Evolutionary conservation across 2,329 filamentous ascomycete genomes (phyloP), one percentile per base, ranked within the genome.

Genomic region (Curvularia hawaiiensis): DNA sequence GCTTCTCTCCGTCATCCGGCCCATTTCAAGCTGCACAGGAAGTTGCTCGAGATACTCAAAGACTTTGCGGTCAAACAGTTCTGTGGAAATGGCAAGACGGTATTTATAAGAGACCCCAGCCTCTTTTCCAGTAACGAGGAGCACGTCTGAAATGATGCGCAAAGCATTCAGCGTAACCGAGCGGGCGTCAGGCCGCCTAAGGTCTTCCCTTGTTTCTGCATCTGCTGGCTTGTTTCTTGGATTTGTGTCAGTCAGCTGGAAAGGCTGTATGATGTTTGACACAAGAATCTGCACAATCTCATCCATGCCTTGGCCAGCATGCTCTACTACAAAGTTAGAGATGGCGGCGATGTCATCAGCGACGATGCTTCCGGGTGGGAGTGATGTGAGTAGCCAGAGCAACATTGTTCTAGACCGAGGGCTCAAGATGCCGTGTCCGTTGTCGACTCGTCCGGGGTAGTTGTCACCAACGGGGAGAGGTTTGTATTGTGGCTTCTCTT

Each of bases 211-310:
- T 28, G 54, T 57, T 16, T 69, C 68, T 2, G 50, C 51, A 35
- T 65, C 56, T 6, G 64, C 61, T 26, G 62, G 50, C 8, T 56
- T 50, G 20, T 62, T 77, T 8, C 84, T 80, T 0, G 87, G 85
- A 58, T 91, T 93, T 24, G 90, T 90, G 7, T 84, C 84, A 1
- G 88, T 91, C 63, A 89, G 86, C 6, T 88, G 84, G 56, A 96
- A 86, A 0, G 95, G 95, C 50, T 84, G 86, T 58, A 90, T 83
- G 33, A 98, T 83, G 68, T 99, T 98, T 1, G 87, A 83, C 0
- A 96, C 85, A 38, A 98, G 88, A 77, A 96, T 86, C 49, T 94
- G 86, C n/a, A 96, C 92, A 35, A 97, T 89, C 78, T 98, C 95
- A 62, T 96, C 90, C 12, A 91, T 90, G 16, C 93, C 95, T 20